phyloP scores from a whole-genome alignment of 306 rosid genomes.

The Cicer judaicum region DNA sequence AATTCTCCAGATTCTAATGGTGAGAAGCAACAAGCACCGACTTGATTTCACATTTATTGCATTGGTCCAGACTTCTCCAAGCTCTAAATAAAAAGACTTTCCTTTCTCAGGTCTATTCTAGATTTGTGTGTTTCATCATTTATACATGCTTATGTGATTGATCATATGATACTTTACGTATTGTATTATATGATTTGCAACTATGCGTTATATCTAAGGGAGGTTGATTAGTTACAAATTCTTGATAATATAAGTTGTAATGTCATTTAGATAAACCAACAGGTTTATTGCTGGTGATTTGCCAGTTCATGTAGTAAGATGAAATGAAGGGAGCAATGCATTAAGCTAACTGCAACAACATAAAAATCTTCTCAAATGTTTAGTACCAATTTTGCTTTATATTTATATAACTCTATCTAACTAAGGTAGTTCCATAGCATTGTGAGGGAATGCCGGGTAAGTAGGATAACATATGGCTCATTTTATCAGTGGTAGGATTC shows the following conservation, averaged over 20 bases:
- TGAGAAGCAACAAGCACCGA: background rate
- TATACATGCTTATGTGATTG: background rate
- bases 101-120: conserved; percentile 5
- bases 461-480: background rate
- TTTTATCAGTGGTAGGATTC: background rate
- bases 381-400: background rate
- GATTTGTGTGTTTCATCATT: conserved; percentile 1
- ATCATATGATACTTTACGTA: conserved; percentile 1
- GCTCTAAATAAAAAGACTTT: background rate
- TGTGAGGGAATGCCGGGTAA: background rate
- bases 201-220: background rate
- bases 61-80: background rate
- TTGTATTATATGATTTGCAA: background rate
- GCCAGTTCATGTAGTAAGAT: background rate
- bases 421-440: background rate
- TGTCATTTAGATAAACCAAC: too few relatives aligned
- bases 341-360: background rate
- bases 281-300: too few relatives aligned
- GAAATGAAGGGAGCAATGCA: background rate
- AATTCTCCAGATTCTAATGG: background rate
- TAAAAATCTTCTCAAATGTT: background rate
- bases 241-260: background rate
- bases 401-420: background rate
- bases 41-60: conserved; percentile 2
- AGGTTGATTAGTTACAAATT: conserved; percentile 1